These are phyloP conservation scores for Ustilago curta DNA, from an alignment of 1,284 basidiomycete species.

Conservation along the genomic window DNA sequence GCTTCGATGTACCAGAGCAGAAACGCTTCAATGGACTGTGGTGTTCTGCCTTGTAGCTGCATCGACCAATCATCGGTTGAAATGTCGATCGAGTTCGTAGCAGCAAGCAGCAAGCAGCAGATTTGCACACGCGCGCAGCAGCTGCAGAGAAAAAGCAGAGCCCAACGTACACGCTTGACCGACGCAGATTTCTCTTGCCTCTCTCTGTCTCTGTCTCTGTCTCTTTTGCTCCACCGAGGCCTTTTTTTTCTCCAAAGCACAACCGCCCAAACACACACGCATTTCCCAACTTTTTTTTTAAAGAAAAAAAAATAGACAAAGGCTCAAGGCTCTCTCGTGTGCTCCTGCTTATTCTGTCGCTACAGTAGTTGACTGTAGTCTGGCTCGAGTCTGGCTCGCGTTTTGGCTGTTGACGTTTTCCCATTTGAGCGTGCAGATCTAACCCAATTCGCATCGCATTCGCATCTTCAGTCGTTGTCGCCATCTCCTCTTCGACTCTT, in stretches of 20 bases:
- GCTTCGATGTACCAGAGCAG: too few relatives aligned
- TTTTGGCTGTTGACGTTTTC: constrained; percentile 9
- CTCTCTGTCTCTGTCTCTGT: constrained; percentile 4
- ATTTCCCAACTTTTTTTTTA: too few relatives aligned
- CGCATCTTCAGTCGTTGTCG: neutral
- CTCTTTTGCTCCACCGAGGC: neutral
- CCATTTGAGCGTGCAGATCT: constrained; percentile 6
- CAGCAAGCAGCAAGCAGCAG: neutral
- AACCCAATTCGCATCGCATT: neutral
- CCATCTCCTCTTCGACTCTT: constrained; percentile 1
- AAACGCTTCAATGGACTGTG: too few relatives aligned
- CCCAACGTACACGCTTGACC: constrained; percentile 2
- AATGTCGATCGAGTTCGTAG: too few relatives aligned
- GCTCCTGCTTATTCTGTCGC: constrained; percentile 3
- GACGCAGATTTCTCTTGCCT: constrained; percentile 3
- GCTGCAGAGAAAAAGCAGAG: neutral
- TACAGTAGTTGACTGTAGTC: too few relatives aligned
- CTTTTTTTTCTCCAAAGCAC: too few relatives aligned
- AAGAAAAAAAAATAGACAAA: too few relatives aligned
- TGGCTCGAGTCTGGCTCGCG: neutral
- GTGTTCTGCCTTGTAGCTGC: too few relatives aligned
- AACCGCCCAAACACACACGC: neutral
- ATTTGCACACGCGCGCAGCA: constrained; percentile 6
- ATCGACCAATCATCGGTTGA: too few relatives aligned
- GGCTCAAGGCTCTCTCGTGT: too few relatives aligned